Evolutionary conservation across 257 asterid genomes (phyloP).

Genomic region (Dorcoceras hygrometricum): DNA sequence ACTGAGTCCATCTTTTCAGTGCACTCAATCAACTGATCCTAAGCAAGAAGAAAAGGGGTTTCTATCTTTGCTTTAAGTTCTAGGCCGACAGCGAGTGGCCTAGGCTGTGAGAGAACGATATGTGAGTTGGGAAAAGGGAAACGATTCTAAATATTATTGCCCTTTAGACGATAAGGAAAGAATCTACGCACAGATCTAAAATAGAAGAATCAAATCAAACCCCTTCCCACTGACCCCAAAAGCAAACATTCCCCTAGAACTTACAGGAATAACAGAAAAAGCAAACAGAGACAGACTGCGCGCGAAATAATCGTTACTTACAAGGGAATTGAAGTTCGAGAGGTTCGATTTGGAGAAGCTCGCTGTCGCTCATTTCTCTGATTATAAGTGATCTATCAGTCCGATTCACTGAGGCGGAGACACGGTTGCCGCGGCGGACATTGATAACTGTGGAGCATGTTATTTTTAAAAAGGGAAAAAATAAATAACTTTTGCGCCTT

Average conservation of each 20-base stretch:
- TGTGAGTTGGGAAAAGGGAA: too few species aligned
- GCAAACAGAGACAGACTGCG: background rate
- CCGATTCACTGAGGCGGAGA: background rate
- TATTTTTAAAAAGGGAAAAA: too few species aligned
- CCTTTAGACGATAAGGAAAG: too few species aligned
- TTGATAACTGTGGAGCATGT: background rate
- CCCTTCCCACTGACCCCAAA: slow-evolving; percentile 10
- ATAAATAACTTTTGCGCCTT: too few species aligned
- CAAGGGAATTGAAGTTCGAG: slow-evolving; percentile 46
- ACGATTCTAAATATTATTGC: too few species aligned
- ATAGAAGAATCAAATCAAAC: slow-evolving; percentile 19
- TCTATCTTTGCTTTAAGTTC: too few species aligned
- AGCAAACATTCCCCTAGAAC: slow-evolving; percentile 25
- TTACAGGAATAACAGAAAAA: slow-evolving; percentile 10
- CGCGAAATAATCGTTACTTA: background rate
- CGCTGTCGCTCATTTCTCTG: slow-evolving; percentile 34
- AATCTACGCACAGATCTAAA: slow-evolving; percentile 33
- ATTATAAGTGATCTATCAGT: slow-evolving; percentile 5
- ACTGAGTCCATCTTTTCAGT: slow-evolving; percentile 45
- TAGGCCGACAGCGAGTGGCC: too few species aligned
- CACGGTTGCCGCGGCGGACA: background rate
- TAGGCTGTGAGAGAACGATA: too few species aligned
- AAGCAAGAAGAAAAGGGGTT: background rate
- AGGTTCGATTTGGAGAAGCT: slow-evolving; percentile 47
- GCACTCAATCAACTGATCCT: background rate